phyloP scores from a whole-genome alignment of 306 rosid genomes.

The Inga leiocalycina region DNA sequence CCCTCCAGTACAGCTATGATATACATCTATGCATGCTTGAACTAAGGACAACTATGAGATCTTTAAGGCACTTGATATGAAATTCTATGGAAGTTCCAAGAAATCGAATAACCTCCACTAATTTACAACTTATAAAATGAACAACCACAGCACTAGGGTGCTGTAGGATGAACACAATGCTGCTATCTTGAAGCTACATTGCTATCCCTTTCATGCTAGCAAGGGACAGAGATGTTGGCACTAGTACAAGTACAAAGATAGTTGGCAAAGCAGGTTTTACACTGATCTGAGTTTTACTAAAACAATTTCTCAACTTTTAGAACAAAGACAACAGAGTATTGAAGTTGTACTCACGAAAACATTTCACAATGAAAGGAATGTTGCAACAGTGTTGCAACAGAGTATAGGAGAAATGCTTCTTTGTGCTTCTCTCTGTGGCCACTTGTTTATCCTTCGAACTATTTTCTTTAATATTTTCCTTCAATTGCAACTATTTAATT shows the following conservation, averaged over 20 bases:
- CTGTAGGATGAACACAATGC: conserved; percentile 18
- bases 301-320: background rate
- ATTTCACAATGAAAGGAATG: background rate
- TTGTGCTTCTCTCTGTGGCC: background rate
- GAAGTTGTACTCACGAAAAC: background rate
- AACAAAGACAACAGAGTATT: background rate
- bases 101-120: conserved; percentile 1
- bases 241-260: too few relatives aligned
- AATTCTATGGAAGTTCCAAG: background rate
- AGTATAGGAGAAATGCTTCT: background rate
- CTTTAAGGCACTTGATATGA: background rate
- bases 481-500: conserved; percentile 4
- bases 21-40: background rate
- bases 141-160: background rate
- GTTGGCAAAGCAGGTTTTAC: background rate
- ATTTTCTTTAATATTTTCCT: conserved; percentile 13
- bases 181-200: background rate
- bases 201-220: conserved; percentile 10
- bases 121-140: background rate
- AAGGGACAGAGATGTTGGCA: background rate
- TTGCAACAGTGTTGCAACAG: background rate
- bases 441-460: background rate
- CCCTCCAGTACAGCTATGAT: background rate
- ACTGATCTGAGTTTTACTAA: background rate
- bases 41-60: background rate